phyloP scores from a whole-genome alignment of 192 early-diverging fungal species.

The Dissophora globulifera region DNA sequence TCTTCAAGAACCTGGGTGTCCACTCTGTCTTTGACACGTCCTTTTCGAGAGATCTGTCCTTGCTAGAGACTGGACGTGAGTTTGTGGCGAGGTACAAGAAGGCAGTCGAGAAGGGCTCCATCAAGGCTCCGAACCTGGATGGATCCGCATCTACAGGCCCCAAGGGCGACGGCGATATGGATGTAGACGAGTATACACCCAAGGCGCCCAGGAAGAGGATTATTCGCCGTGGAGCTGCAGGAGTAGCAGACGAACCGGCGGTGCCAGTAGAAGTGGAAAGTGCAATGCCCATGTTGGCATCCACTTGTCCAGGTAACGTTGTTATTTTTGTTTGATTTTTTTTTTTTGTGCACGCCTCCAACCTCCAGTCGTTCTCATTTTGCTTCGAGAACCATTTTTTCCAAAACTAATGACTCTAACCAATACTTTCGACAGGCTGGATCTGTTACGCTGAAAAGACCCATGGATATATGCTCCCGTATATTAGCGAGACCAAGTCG shows the following conservation, averaged over 20 bases:
- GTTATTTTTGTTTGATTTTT: too few species aligned
- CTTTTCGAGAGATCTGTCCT: constrained; percentile 88
- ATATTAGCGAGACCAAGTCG: constrained; percentile 91
- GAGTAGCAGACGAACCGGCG: constrained; percentile 23
- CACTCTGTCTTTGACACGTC: constrained; percentile 91
- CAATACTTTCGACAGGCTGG: too few species aligned
- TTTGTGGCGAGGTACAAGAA: constrained; percentile 82
- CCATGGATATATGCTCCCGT: constrained; percentile 87
- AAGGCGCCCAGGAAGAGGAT: constrained; percentile 50
- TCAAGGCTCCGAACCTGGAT: constrained; percentile 17
- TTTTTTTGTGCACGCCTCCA: too few species aligned
- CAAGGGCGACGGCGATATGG: constrained; percentile 24
- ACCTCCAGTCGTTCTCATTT: neutral
- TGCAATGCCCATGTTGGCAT: constrained; percentile 36
- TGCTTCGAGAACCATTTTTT: neutral
- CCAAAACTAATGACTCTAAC: too few species aligned
- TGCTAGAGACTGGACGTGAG: constrained; percentile 87
- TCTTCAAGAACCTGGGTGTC: constrained; percentile 85
- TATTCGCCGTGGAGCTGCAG: constrained; percentile 45
- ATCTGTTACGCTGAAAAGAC: constrained; percentile 99
- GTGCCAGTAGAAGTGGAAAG: constrained; percentile 37
- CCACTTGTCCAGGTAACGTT: constrained; percentile 52
- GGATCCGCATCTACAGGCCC: constrained; percentile 4
- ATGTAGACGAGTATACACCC: constrained; percentile 30
- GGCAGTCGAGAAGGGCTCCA: constrained; percentile 53